These are phyloP conservation scores for Beta macrorhiza DNA, from an alignment of 179 eudicot genomes.

Conservation along the genomic window DNA sequence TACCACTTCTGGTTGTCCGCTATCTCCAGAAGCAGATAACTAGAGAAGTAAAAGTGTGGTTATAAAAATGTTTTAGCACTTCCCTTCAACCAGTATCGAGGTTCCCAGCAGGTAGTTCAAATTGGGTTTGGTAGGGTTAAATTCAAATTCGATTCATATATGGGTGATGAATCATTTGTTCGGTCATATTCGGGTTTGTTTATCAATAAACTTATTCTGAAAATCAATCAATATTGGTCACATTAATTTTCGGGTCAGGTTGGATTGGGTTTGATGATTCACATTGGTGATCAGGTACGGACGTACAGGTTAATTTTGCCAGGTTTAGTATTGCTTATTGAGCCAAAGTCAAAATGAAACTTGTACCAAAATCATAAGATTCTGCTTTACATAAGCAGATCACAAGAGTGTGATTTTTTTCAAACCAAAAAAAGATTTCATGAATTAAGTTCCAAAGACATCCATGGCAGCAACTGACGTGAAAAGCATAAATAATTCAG, in stretches of 20 bases:
- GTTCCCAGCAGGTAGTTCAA: background rate
- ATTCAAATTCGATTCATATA: background rate
- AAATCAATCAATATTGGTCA: no score
- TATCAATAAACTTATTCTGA: no score
- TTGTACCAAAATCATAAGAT: background rate
- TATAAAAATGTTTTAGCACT: background rate
- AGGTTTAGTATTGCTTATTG: background rate
- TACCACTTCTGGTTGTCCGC: conserved; percentile 92
- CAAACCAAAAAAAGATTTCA: background rate
- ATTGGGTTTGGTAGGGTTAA: no score
- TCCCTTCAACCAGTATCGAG: background rate
- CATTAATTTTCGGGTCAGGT: no score
- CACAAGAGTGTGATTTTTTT: no score
- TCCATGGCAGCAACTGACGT: background rate
- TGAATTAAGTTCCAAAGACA: background rate
- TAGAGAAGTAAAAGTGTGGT: conserved; percentile 26
- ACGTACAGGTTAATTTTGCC: background rate
- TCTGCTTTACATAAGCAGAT: no score
- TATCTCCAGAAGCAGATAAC: conserved; percentile 99
- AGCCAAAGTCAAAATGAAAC: background rate
- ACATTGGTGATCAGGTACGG: no score
- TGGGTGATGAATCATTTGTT: no score
- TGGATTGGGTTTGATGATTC: no score
- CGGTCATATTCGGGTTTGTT: no score
- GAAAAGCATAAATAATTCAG: background rate